Percentiles rank a stretch among this genome's conserved stretches.
phyloP scores from a whole-genome alignment of 1,139 yeast species.

The Yamadazyma dushanensis region DNA sequence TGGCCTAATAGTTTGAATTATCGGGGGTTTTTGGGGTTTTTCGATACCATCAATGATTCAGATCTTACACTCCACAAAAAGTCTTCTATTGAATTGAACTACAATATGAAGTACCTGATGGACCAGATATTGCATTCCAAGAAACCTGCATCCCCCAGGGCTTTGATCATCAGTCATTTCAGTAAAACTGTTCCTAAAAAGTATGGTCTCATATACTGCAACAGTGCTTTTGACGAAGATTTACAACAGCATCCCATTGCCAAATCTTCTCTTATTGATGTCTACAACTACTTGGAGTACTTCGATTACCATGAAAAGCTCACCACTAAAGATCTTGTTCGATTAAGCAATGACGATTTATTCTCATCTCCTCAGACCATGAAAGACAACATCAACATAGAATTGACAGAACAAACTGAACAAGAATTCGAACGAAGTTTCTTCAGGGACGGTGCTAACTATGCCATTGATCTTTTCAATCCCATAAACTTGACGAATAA shows the following conservation, averaged over 20 bases:
- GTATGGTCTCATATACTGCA: conserved; percentile 31
- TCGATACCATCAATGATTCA: conserved; percentile 15
- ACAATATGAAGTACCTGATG: conserved; percentile 19
- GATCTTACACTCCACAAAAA: conserved; percentile 22
- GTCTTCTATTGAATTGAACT: conserved; percentile 28
- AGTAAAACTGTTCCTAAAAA: conserved; percentile 28
- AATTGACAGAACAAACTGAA: conserved; percentile 11
- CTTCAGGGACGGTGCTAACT: conserved; percentile 14
- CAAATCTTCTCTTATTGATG: conserved; percentile 21
- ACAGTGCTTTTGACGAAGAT: conserved; percentile 14
- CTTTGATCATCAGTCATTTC: conserved; percentile 29
- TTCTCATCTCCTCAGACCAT: conserved; percentile 19
- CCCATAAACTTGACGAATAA: conserved; percentile 39
- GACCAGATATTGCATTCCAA: conserved; percentile 15
- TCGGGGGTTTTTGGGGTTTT: conserved; percentile 37
- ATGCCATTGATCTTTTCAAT: conserved; percentile 31
- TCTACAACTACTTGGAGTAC: conserved; percentile 37
- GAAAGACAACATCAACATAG: conserved; percentile 16
- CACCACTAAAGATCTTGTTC: conserved; percentile 19
- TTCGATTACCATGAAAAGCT: conserved; percentile 33
- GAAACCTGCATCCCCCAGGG: conserved; percentile 18
- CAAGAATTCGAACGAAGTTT: conserved; percentile 10
- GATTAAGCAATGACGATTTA: conserved; percentile 18
- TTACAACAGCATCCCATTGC: conserved; percentile 10
- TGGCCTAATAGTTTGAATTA: conserved; percentile 43